A percentile compares a stretch with the other conserved stretches of the same genome.
Evolutionary conservation across 2,329 filamentous ascomycete genomes (phyloP).

Genomic region (Cordyceps tenuipes): DNA sequence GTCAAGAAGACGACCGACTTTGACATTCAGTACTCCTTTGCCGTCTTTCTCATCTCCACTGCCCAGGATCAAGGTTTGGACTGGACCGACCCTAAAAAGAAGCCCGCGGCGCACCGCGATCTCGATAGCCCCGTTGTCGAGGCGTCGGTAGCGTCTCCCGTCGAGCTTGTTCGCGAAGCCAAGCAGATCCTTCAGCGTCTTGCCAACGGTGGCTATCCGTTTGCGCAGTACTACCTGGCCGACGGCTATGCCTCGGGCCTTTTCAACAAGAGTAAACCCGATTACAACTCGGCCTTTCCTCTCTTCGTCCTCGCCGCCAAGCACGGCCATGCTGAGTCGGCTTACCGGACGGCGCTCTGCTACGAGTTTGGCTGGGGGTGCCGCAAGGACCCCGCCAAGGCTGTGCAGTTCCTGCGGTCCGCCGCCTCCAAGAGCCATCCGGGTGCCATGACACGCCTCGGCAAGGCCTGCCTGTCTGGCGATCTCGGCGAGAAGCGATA

Average conservation of each 20-base stretch:
- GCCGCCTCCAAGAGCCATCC: conserved; percentile 92
- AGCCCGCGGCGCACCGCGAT: conserved; percentile 39
- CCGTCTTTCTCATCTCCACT: conserved; percentile 84
- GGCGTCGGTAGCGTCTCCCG: conserved; percentile 41
- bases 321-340: conserved; percentile 93
- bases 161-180: conserved; percentile 75
- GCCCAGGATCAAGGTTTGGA: conserved; percentile 68
- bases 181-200: conserved; percentile 81
- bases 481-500: conserved; percentile 85
- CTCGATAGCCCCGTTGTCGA: conserved; percentile 39
- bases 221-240: conserved; percentile 94
- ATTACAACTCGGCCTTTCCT: conserved; percentile 85
- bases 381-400: conserved; percentile 80
- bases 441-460: conserved; percentile 86
- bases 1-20: conserved; percentile 94
- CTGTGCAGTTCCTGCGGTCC: conserved; percentile 84
- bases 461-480: conserved; percentile 79
- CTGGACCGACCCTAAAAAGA: conserved; percentile 36
- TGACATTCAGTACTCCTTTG: conserved; percentile 91
- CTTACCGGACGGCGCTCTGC: conserved; percentile 84
- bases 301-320: conserved; percentile 91
- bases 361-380: conserved; percentile 99
- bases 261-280: conserved; percentile 89
- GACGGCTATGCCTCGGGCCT: conserved; percentile 91
- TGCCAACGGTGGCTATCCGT: conserved; percentile 82